Percentiles rank a stretch among this genome's conserved stretches.
Conservation (phyloP, 805 yeast genomes). For the Spathaspora boniae region DNA sequence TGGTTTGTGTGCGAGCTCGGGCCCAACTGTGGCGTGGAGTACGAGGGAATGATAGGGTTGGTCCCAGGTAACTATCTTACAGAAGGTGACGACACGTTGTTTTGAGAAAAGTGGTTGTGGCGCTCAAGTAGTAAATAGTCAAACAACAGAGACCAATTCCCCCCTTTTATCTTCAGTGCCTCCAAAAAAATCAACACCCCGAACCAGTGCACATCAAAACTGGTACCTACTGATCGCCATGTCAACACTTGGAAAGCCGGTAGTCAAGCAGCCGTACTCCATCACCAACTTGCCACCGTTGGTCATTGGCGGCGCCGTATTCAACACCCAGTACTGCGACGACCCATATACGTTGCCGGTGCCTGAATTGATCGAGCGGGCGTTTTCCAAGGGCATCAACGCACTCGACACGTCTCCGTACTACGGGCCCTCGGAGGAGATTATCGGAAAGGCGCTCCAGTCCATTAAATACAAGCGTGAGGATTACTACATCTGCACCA, state of each 20-base stretch:
- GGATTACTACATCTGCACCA: conserved; percentile 69
- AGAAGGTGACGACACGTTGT: conserved; percentile 24
- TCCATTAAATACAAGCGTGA: conserved; percentile 48
- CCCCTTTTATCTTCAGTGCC: too few relatives aligned
- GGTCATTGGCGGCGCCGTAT: conserved; percentile 84
- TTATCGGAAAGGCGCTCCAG: conserved; percentile 65
- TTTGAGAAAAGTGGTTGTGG: too few relatives aligned
- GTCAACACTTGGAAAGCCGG: conserved; percentile 18
- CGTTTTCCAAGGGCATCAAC: conserved; percentile 63
- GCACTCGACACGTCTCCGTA: conserved; percentile 92
- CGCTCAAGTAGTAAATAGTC: too few relatives aligned
- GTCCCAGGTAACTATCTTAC: conserved; percentile 42
- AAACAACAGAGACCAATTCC: too few relatives aligned
- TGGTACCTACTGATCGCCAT: background rate
- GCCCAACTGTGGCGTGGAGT: conserved; percentile 24
- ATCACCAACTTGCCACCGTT: conserved; percentile 49
- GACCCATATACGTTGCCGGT: conserved; percentile 63
- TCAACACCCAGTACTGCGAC: conserved; percentile 74
- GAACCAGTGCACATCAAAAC: too few relatives aligned
- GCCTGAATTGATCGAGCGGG: conserved; percentile 51
- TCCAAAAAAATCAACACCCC: too few relatives aligned
- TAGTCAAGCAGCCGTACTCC: conserved; percentile 19
- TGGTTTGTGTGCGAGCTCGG: conserved; percentile 45
- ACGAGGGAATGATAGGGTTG: conserved; percentile 35
- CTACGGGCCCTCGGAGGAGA: conserved; percentile 81